Percentiles rank a stretch among this genome's conserved stretches.
These are phyloP conservation scores for Globisporangium takayamanum DNA, from an alignment of 352 stramenopile genomes.

Conservation along the genomic window DNA sequence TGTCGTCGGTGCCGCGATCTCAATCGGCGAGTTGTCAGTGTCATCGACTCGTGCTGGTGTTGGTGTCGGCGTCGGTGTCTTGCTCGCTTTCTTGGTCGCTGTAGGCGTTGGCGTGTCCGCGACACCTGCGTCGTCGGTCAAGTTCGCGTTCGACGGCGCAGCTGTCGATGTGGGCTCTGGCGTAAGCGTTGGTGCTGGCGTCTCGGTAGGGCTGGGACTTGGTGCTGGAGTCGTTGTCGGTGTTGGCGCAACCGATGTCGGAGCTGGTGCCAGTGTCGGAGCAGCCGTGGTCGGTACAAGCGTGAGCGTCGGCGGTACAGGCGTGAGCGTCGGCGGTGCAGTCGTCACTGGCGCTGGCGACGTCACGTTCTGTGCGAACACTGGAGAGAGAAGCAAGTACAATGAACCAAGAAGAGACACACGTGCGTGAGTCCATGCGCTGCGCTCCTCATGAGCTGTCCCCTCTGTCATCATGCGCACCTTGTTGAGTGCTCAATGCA, in stretches of 20 bases:
- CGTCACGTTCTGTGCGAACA: slow-evolving; percentile 9
- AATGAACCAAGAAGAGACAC: background rate
- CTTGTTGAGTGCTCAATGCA: background rate
- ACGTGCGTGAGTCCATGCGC: background rate
- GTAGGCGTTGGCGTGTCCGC: background rate
- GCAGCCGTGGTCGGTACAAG: slow-evolving; percentile 2
- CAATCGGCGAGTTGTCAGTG: background rate
- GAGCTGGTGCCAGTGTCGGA: background rate
- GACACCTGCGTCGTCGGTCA: background rate
- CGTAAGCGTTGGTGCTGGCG: background rate
- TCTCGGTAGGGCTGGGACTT: background rate
- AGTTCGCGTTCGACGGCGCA: background rate
- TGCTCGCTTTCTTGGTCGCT: slow-evolving; percentile 8
- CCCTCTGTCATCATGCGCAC: background rate
- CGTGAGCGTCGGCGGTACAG: background rate
- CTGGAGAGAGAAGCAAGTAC: background rate
- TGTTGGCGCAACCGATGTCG: background rate
- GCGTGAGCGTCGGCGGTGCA: background rate
- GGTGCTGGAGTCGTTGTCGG: background rate
- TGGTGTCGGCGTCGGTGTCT: slow-evolving; percentile 7
- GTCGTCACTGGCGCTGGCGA: background rate
- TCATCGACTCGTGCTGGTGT: background rate
- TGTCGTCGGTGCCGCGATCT: background rate
- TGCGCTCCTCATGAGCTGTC: background rate
- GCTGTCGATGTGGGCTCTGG: background rate